Evolutionary conservation across 805 yeast species (phyloP), one percentile per base, ranked within the genome.

Genomic region (Candida multigemmis): DNA sequence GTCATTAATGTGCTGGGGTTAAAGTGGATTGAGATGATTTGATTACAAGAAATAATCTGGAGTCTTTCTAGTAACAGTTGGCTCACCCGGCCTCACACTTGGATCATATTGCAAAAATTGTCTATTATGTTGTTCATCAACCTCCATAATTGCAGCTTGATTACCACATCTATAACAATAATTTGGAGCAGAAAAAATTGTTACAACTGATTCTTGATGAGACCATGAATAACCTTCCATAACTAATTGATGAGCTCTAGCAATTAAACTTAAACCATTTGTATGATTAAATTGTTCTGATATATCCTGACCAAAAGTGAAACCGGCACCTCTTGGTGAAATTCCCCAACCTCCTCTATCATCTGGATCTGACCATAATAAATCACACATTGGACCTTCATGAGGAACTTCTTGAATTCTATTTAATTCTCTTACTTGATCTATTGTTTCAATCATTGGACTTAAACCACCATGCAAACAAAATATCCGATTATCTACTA

Each of bases 321-420:
- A 87, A 55, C 96, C 96, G 36, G 96, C 96, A 66, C 96, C 96
- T 73, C 96, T 76, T 56, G 96, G 95, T 48, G 91, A 79, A 40
- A 87, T 83, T 37, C 95, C 95, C 96, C 96, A 87, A 44, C 95
- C 96, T 42, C 94, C 95, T 50, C 96, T 70, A 56, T 87, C 96
- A 54, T 87, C 96, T 16, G 96, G 96, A 56, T 87, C 96, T 3
- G 94, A 83, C 96, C 96, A 87, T 40, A 87, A 65, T 44, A 87
- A 66, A 53, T 87, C 96, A 60, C 96, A 87, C 95, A 87, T 85
- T 36, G 95, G 94, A 23, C 96, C 96, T 54, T 87, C 96, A 49
- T 86, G 96, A 21, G 96, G 96, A 25, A 87, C 95, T 60, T 86
- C 96, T 60, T 86, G 96, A 48, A 82, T 73, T 65, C 96, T 72